phyloP scores from a whole-genome alignment of 176 grass and related monocot species.

The Carex scoparia region DNA sequence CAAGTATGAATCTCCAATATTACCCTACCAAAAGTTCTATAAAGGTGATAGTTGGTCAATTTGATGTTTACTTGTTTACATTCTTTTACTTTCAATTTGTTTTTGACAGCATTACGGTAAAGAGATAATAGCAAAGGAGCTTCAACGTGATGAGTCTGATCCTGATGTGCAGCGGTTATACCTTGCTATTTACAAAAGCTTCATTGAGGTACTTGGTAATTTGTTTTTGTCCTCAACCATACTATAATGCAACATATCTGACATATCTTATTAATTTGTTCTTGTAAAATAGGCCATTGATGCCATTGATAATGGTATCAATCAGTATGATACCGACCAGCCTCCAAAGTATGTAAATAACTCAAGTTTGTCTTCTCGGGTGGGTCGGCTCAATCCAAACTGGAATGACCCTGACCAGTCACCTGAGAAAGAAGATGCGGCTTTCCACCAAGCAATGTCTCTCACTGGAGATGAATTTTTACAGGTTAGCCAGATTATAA shows the following conservation, averaged over 20 bases:
- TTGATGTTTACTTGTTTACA: not conserved
- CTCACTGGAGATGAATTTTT: conserved; percentile 91
- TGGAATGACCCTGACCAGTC: conserved; percentile 97
- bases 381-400: conserved; percentile 71
- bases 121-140: conserved; percentile 96
- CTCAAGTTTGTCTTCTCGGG: conserved; percentile 80
- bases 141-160: conserved; percentile 67
- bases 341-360: conserved; percentile 93
- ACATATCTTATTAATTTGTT: not conserved
- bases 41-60: not conserved
- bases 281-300: conserved; percentile 65
- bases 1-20: not conserved
- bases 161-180: conserved; percentile 79
- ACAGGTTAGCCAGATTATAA: conserved; percentile 35
- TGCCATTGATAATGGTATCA: conserved; percentile 96
- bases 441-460: conserved; percentile 78
- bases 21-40: not conserved
- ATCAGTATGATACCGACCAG: conserved; percentile 86
- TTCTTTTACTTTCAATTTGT: conserved; percentile 12
- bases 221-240: not conserved
- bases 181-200: conserved; percentile 94
- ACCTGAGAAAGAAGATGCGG: conserved; percentile 78
- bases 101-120: conserved; percentile 77
- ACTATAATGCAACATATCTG: not conserved
- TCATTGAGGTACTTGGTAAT: conserved; percentile 57